phyloP scores from a whole-genome alignment of 805 yeast genomes.

The Groenewaldozyma salmanticensis region DNA sequence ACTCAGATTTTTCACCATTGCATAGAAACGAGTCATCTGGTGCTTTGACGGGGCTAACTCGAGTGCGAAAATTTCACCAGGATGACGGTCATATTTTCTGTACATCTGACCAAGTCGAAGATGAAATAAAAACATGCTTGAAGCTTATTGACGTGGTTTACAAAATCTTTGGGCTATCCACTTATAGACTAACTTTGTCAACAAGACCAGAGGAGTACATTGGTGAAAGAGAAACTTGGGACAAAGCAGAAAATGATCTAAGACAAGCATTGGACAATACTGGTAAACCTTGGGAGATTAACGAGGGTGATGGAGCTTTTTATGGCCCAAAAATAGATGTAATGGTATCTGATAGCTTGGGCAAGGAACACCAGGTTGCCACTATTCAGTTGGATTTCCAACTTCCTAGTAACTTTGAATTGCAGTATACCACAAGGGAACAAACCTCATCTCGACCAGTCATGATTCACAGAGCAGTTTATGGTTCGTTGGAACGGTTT shows the following conservation, averaged over 20 bases:
- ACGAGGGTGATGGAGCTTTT: slow-evolving; percentile 94
- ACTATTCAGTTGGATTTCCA: slow-evolving; percentile 95
- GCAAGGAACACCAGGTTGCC: slow-evolving; percentile 85
- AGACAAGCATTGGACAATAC: slow-evolving; percentile 46
- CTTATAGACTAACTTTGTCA: slow-evolving; percentile 59
- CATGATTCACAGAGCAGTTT: slow-evolving; percentile 92
- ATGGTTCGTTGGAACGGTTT: slow-evolving; percentile 90
- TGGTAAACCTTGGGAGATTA: slow-evolving; percentile 54
- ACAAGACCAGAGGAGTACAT: slow-evolving; percentile 78
- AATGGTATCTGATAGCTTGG: slow-evolving; percentile 65
- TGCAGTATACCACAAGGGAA: slow-evolving; percentile 42
- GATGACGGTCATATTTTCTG: slow-evolving; percentile 98
- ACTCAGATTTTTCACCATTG: slow-evolving; percentile 81
- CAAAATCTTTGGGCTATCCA: slow-evolving; percentile 48
- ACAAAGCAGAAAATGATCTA: slow-evolving; percentile 65
- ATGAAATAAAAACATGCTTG: slow-evolving; percentile 65
- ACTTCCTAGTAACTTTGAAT: slow-evolving; percentile 73
- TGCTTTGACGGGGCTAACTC: slow-evolving; percentile 81
- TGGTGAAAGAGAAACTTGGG: slow-evolving; percentile 74
- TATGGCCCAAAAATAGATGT: slow-evolving; percentile 71
- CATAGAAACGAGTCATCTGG: slow-evolving; percentile 96
- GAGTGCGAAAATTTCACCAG: slow-evolving; percentile 93
- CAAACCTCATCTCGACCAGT: slow-evolving; percentile 54
- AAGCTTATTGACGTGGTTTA: slow-evolving; percentile 69
- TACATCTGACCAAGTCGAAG: slow-evolving; percentile 59